phyloP scores from a whole-genome alignment of 192 early-diverging fungal genomes.

The Coemansia sp. region DNA sequence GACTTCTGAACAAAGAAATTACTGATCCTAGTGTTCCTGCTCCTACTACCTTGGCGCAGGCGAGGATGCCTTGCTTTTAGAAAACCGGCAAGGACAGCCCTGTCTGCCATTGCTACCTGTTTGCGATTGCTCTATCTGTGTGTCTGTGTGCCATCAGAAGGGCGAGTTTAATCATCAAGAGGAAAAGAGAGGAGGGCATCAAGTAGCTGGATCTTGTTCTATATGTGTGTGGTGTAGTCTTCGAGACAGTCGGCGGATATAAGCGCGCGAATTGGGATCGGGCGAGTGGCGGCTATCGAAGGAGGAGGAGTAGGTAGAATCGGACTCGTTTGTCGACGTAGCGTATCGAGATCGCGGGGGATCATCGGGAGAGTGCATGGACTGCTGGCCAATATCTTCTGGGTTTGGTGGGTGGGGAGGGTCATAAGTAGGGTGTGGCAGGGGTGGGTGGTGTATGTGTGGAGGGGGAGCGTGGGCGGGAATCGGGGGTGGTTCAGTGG shows the following conservation, averaged over 20 bases:
- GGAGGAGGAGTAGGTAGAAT: constrained; percentile 3
- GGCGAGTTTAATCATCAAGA: too few relatives aligned
- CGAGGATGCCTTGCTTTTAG: too few relatives aligned
- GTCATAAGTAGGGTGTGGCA: neutral
- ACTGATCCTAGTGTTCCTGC: too few relatives aligned
- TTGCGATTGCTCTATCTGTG: too few relatives aligned
- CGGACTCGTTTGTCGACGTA: constrained; percentile 4
- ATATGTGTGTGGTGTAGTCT: constrained; percentile 17
- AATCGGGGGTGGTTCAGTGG: neutral
- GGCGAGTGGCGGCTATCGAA: constrained; percentile 11
- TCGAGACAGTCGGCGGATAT: constrained; percentile 9
- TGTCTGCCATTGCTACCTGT: too few relatives aligned
- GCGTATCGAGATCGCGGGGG: constrained; percentile 5
- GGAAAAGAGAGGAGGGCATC: neutral
- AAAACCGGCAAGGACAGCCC: too few relatives aligned
- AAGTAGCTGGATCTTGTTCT: constrained; percentile 12
- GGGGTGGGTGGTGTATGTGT: neutral
- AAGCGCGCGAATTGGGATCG: neutral
- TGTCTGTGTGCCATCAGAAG: too few relatives aligned
- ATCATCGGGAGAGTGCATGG: constrained; percentile 2
- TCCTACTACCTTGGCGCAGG: too few relatives aligned
- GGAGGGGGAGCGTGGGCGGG: neutral
- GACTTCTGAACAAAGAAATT: too few relatives aligned
- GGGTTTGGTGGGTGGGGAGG: neutral
- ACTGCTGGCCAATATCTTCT: constrained; percentile 11